A percentile compares a stretch with the other conserved stretches of the same genome.
These are phyloP conservation scores for Rhododendron williamsianum DNA, from an alignment of 148 eudicot genomes.

Conservation along the genomic window DNA sequence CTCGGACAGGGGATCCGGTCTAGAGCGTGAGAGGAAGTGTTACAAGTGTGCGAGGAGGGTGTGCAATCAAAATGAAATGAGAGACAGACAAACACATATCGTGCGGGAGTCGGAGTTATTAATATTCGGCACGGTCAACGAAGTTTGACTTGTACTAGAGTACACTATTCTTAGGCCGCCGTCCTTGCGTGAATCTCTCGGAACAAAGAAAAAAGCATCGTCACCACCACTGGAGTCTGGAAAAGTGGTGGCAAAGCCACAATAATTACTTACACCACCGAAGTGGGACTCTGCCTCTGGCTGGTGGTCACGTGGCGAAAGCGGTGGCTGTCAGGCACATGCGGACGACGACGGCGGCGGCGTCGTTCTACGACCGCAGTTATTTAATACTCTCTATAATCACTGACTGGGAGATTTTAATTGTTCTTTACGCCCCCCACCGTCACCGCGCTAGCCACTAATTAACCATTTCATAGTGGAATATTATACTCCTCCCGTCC, in stretches of 20 bases:
- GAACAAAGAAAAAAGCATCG: too few relatives aligned
- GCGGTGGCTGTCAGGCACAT: neutral
- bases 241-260: neutral
- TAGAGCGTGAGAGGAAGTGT: too few relatives aligned
- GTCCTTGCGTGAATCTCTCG: neutral
- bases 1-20: too few relatives aligned
- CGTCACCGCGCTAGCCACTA: neutral
- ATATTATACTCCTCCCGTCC: too few relatives aligned
- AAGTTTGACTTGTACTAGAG: neutral
- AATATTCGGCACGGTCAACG: neutral
- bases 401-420: neutral
- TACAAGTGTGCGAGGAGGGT: too few relatives aligned
- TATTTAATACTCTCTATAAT: neutral
- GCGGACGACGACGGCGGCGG: neutral
- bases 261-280: neutral
- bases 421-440: neutral
- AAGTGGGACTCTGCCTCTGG: neutral
- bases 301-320: neutral
- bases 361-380: neutral
- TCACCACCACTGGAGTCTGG: too few relatives aligned
- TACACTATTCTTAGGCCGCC: neutral
- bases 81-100: too few relatives aligned
- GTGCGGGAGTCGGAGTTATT: too few relatives aligned
- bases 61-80: too few relatives aligned
- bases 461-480: too few relatives aligned